These are phyloP conservation scores for Podosphaera xanthii DNA, from an alignment of 2,329 filamentous ascomycete species.

Conservation along the genomic window DNA sequence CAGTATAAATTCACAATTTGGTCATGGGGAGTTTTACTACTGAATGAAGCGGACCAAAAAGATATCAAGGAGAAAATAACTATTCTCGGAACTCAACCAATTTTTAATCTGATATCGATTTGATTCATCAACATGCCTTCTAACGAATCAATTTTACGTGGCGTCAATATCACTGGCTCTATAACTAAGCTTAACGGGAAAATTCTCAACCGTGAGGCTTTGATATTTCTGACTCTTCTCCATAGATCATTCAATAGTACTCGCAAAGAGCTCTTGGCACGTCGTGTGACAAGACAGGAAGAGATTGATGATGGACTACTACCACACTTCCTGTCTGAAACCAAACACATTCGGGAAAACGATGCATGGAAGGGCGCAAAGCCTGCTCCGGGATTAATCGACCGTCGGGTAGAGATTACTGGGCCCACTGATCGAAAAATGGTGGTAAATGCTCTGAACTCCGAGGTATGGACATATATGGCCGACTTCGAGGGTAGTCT, in stretches of 20 bases:
- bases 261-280: slow-evolving; percentile 71
- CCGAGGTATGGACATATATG: slow-evolving; percentile 97
- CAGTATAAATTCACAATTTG: no score
- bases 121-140: slow-evolving; percentile 32
- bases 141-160: slow-evolving; percentile 59
- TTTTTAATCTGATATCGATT: background rate
- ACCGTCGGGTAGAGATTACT: slow-evolving; percentile 90
- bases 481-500: slow-evolving; percentile 81
- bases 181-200: slow-evolving; percentile 62
- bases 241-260: slow-evolving; percentile 85
- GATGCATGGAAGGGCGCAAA: slow-evolving; percentile 80
- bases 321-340: slow-evolving; percentile 89
- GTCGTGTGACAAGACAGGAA: slow-evolving; percentile 65
- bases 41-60: no score
- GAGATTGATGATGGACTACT: slow-evolving; percentile 79
- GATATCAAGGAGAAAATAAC: no score
- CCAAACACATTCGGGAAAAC: slow-evolving; percentile 83
- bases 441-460: slow-evolving; percentile 93
- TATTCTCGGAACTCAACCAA: no score
- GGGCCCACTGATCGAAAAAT: slow-evolving; percentile 96
- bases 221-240: slow-evolving; percentile 78
- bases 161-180: slow-evolving; percentile 64
- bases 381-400: slow-evolving; percentile 76
- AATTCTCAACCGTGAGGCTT: slow-evolving; percentile 76
- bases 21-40: no score